phyloP scores from a whole-genome alignment of 1,284 basidiomycete species.

The Hymenochaete sp. region DNA sequence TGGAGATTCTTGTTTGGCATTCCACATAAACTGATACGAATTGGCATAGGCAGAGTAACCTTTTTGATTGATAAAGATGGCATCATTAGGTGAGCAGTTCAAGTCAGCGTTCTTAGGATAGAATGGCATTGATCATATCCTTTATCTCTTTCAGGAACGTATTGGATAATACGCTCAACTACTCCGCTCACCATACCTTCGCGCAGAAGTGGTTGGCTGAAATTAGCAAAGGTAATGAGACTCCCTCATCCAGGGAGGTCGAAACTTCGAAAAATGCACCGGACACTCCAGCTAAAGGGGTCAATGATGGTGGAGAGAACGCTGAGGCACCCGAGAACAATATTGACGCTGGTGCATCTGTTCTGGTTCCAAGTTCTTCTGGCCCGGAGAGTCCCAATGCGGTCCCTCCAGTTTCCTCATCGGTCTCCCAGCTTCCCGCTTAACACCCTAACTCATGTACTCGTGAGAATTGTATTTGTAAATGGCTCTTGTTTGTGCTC shows the following conservation, averaged over 20 bases:
- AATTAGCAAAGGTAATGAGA: background rate
- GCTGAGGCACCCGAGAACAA: no score
- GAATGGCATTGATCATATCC: background rate
- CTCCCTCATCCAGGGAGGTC: background rate
- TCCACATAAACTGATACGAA: background rate
- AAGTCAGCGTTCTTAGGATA: background rate
- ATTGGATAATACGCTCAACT: conserved; percentile 50
- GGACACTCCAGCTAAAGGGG: background rate
- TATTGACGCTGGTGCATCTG: no score
- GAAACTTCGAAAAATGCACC: background rate
- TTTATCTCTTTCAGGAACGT: conserved; percentile 34
- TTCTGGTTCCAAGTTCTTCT: no score
- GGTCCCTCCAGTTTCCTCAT: no score
- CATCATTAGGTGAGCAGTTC: conserved; percentile 41
- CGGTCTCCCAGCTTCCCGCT: no score
- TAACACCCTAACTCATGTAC: no score
- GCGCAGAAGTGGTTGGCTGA: conserved; percentile 53
- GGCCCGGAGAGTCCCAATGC: no score
- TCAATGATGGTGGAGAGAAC: background rate
- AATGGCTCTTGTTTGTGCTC: no score
- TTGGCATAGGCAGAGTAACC: conserved; percentile 52
- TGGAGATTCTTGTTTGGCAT: background rate
- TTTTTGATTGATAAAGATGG: conserved; percentile 69
- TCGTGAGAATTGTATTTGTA: no score
- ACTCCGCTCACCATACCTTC: conserved; percentile 56